Percentiles rank a stretch among this genome's conserved stretches.
Conservation (phyloP, 1,139 yeast species). For the Trichomonascaceae sp. region DNA sequence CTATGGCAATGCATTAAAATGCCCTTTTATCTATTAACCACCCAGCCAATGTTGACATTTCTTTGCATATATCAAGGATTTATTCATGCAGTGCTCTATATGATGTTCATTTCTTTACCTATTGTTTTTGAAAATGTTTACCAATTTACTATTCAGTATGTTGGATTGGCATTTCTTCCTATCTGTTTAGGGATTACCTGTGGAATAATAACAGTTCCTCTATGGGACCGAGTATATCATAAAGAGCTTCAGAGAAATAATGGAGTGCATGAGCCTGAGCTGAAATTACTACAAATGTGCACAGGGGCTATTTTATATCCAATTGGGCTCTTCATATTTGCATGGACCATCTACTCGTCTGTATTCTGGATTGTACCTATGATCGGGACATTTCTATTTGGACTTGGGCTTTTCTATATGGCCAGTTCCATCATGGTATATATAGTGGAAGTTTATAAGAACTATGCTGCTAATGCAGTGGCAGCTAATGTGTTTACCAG, state of each 20-base stretch:
- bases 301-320: conserved; percentile 46
- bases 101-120: conserved; percentile 16
- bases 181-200: conserved; percentile 12
- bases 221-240: background rate
- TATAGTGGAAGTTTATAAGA: conserved; percentile 49
- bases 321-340: conserved; percentile 40
- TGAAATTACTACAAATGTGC: conserved; percentile 29
- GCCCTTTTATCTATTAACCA: conserved; percentile 49
- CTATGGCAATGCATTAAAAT: conserved; percentile 28
- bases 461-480: conserved; percentile 61
- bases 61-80: conserved; percentile 60
- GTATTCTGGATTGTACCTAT: conserved; percentile 83
- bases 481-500: conserved; percentile 66
- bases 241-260: background rate
- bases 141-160: conserved; percentile 10
- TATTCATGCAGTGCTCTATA: conserved; percentile 31
- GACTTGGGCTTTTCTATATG: conserved; percentile 50
- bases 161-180: conserved; percentile 13
- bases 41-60: conserved; percentile 57
- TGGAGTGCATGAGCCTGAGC: conserved; percentile 9
- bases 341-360: conserved; percentile 40
- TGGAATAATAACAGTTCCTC: conserved; percentile 3
- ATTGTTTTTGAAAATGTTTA: conserved; percentile 14
- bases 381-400: conserved; percentile 55
- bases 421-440: conserved; percentile 46